Percentiles rank a stretch among this genome's conserved stretches.
Conservation (phyloP, 176 grass and related monocot species). For the barley (Hordeum vulgare) region DNA sequence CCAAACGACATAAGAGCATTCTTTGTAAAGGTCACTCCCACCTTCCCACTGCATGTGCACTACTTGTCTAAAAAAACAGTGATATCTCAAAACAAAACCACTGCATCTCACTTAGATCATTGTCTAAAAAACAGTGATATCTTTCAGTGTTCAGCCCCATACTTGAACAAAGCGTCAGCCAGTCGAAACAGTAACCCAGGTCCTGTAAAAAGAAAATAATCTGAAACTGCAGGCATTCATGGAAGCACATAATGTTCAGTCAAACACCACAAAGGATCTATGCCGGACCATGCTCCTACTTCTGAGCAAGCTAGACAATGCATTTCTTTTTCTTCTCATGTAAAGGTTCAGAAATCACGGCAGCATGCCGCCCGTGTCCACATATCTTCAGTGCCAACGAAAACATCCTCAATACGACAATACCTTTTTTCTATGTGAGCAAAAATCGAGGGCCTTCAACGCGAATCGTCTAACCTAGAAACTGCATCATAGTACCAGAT, state of each 20-base stretch:
- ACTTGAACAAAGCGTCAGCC: neutral
- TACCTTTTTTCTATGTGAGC: neutral
- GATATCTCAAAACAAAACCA: too few species aligned
- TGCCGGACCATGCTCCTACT: neutral
- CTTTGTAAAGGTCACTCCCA: too few species aligned
- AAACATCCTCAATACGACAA: too few species aligned
- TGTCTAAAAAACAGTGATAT: too few species aligned
- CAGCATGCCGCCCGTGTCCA: neutral
- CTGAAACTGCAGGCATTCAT: neutral
- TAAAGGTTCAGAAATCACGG: neutral
- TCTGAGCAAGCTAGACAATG: neutral
- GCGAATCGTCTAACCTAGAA: neutral
- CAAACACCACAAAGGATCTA: neutral
- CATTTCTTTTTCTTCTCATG: neutral
- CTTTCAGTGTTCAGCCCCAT: too few species aligned
- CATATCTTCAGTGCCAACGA: neutral
- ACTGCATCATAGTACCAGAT: neutral
- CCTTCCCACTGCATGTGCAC: too few species aligned
- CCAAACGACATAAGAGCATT: too few species aligned
- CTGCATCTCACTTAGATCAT: too few species aligned
- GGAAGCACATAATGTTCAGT: neutral
- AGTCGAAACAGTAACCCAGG: neutral
- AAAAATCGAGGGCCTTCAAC: neutral
- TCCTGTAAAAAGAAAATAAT: neutral
- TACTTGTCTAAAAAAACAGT: too few species aligned